Evolutionary conservation across 192 early-diverging fungal genomes (phyloP).

Genomic region (Phlyctochytrium arcticum): DNA sequence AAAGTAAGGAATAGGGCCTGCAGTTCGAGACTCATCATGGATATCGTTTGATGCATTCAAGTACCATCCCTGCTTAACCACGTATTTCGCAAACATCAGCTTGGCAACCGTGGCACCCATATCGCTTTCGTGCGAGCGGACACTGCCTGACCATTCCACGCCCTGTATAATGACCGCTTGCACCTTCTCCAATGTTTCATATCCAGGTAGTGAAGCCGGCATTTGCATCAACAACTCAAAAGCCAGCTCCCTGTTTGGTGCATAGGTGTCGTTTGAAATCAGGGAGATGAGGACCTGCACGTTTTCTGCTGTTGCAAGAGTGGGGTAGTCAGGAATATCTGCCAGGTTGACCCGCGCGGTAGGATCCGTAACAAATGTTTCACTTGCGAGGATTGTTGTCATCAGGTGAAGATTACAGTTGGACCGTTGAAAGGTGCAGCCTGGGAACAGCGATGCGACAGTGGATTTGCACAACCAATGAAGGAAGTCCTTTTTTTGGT

Average conservation of each 20-base stretch:
- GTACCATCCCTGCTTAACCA: too few species aligned
- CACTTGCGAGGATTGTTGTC: slow-evolving; percentile 27
- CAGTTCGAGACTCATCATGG: too few species aligned
- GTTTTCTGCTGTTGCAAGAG: not conserved
- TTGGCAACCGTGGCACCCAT: slow-evolving; percentile 77
- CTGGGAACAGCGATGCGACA: slow-evolving; percentile 64
- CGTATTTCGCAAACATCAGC: slow-evolving; percentile 76
- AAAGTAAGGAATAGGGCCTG: not conserved
- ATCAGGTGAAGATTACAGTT: slow-evolving; percentile 57
- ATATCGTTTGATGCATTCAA: too few species aligned
- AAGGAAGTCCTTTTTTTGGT: slow-evolving; percentile 51
- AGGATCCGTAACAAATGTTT: slow-evolving; percentile 27
- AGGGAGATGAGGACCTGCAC: slow-evolving; percentile 19
- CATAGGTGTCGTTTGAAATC: slow-evolving; percentile 51
- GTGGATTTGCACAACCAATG: slow-evolving; percentile 56
- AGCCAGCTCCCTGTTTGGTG: slow-evolving; percentile 68
- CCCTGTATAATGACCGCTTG: slow-evolving; percentile 46
- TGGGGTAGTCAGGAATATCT: slow-evolving; percentile 20
- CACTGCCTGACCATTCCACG: slow-evolving; percentile 7
- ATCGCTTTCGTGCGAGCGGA: slow-evolving; percentile 75
- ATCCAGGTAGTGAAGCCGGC: slow-evolving; percentile 57
- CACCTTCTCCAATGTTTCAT: slow-evolving; percentile 58
- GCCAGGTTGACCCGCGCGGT: slow-evolving; percentile 14
- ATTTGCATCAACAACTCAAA: slow-evolving; percentile 68
- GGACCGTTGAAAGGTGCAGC: slow-evolving; percentile 67